Conservation (phyloP, 176 grass and related monocot species). For the Melocanna baccifera region DNA sequence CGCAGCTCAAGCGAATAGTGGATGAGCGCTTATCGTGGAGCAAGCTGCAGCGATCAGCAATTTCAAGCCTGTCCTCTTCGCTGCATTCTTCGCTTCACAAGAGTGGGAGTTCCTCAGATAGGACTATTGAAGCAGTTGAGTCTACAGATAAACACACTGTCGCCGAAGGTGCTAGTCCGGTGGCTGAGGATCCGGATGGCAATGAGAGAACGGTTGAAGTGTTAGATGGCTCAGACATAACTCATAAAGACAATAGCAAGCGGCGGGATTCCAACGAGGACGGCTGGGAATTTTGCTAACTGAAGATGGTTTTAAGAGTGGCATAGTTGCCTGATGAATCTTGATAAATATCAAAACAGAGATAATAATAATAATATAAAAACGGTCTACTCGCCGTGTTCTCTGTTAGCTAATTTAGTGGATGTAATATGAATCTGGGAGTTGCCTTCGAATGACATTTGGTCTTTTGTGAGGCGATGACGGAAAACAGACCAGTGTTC, state of each 20-base stretch:
- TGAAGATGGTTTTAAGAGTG: constrained; percentile 18
- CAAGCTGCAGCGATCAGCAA: constrained; percentile 43
- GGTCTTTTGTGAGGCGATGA: background rate
- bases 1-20: constrained; percentile 49
- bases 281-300: constrained; percentile 45
- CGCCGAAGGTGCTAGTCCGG: background rate
- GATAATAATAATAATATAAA: background rate
- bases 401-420: background rate
- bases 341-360: background rate
- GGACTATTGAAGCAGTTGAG: background rate
- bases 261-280: constrained; percentile 21
- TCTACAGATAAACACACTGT: constrained; percentile 32
- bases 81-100: constrained; percentile 41
- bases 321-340: background rate
- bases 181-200: background rate
- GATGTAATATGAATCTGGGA: background rate
- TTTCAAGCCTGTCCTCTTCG: constrained; percentile 45
- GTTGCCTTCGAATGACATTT: background rate
- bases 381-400: background rate
- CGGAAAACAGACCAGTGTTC: background rate
- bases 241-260: background rate
- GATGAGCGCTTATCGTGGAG: constrained; percentile 36
- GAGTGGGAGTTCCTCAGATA: constrained; percentile 30
- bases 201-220: background rate
- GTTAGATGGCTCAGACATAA: background rate